Conservation (phyloP, 2,329 filamentous ascomycete genomes). For the Cladosporium sp. region DNA sequence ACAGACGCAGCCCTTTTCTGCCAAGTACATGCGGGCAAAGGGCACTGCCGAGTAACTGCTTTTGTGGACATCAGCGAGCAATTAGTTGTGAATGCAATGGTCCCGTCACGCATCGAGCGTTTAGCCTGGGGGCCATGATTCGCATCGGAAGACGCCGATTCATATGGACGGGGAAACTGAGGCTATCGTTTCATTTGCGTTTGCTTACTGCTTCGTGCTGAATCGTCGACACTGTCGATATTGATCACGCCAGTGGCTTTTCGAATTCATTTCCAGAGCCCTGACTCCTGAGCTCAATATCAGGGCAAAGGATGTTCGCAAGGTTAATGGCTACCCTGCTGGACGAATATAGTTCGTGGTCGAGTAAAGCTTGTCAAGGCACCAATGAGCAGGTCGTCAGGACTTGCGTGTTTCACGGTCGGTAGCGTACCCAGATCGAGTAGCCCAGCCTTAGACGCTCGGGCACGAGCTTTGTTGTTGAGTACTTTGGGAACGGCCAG, state of each 20-base stretch:
- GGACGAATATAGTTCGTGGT: not conserved
- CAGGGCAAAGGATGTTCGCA: not conserved
- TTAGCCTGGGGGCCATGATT: not conserved
- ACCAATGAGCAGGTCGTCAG: not conserved
- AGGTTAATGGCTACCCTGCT: not conserved
- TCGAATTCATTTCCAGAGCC: not conserved
- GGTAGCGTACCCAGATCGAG: conserved; percentile 13
- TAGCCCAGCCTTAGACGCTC: not conserved
- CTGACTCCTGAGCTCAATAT: conserved; percentile 3
- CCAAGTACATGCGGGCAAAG: conserved; percentile 4
- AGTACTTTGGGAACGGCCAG: conserved; percentile 4
- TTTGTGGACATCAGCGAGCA: not conserved
- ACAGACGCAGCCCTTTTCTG: conserved; percentile 7
- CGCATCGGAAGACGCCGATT: conserved; percentile 3
- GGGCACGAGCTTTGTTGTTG: not conserved
- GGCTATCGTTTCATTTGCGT: conserved; percentile 1
- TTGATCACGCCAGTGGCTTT: not conserved
- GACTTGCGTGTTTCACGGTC: conserved; percentile 8
- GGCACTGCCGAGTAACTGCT: not conserved
- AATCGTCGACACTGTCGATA: not conserved
- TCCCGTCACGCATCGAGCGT: conserved; percentile 2
- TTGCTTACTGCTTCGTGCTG: not conserved
- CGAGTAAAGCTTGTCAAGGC: conserved; percentile 8
- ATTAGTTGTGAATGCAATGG: not conserved
- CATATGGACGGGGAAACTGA: not conserved